Evolutionary conservation across 192 early-diverging fungal species (phyloP), one percentile per base, ranked within the genome.

Genomic region (Kappamyces sp.): DNA sequence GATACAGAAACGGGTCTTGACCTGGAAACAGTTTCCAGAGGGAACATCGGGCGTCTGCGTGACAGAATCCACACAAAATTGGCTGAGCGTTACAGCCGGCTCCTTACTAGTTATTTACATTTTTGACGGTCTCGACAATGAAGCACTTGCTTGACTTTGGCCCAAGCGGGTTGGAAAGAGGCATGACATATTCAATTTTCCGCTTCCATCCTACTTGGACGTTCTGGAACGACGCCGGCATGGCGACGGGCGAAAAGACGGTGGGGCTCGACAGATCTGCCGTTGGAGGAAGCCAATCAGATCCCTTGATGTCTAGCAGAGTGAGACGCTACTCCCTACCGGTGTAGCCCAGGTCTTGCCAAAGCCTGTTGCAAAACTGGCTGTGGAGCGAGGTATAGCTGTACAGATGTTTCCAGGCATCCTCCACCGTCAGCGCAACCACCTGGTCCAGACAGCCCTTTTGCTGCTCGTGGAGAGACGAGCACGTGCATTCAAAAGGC

Each of bases 41-140:
- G 74, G 74, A 41, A 76, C 74, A 51, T 72, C 70, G 11, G 74
- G 74, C 3, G 74, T 76, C 29, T 62, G 46, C 9, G 46, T 61
- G 15, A 54, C 49, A 45, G 65, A 58, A 31, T 39, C n/a, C 7
- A 76, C 51, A 47, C 74, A 76, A 32, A 76, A 31, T 12, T 43
- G 59, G 38, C 55, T 59, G n/a, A 33, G 47, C 35, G 9, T 42
- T 33, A 47, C 31, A 14, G 12, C 22, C 22, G 22, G 22, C 3
- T 8, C 14, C 8, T 50, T 59, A 50, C 54, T 47, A 33, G 12
- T 40, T 12, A 35, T 48, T 38, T 6, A 22, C 35, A 22, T 46
- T 7, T 12, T 57, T 4, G n/a, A 70, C 43, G 33, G 45, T 49
- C 40, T 70, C 61, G 8, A 43, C 12, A 2, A 62, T 42, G 31